Evolutionary conservation across 169 alveolate genomes (phyloP), one percentile per base, ranked within the genome.

Genomic region (Plasmodium inui): DNA sequence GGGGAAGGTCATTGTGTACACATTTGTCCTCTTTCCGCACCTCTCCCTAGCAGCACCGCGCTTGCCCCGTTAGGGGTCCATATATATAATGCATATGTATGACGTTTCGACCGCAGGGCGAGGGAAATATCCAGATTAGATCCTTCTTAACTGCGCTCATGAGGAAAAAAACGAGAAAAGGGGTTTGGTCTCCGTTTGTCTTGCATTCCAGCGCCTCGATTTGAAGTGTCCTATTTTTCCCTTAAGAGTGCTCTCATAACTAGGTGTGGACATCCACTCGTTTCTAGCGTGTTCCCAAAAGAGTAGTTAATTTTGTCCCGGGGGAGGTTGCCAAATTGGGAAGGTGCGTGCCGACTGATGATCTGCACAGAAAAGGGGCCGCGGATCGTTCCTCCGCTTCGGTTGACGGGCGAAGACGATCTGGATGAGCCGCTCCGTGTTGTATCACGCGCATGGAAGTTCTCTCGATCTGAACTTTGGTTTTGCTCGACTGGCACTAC

Each of bases 1-100:
- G n/a, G 80, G 44, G 57, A 8, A 53, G 10, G 28, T 76, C 84
- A 85, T 85, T 74, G n/a, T 44, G n/a, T 10, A 41, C 55, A 12
- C 3, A 44, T 12, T 44, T 44, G n/a, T 5, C 55, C 55, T 44
- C 55, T 44, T 44, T 12, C 55, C n/a, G 0, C 55, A 10, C n/a
- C 50, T 41, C 50, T 41, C 50, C 50, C 10, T 41, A 41, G 50
- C 50, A 8, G 14, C 50, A 41, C 14, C 55, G 55, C 50, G 55
- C 55, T 44, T 0, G 17, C 55, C 55, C 5, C 32, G 9, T 19
- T 19, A 8, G 26, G 74, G 37, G 32, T 19, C 0, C 74, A n/a
- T 19, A 61, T 19, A 61, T 19, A 61, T 1, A 61, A 61, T 17
- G 12, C 32, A 61, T 61, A 26, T 61, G 5, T 61, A 2, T 61